Conservation (phyloP, 306 rosid species). For the Cyamopsis tetragonoloba region DNA sequence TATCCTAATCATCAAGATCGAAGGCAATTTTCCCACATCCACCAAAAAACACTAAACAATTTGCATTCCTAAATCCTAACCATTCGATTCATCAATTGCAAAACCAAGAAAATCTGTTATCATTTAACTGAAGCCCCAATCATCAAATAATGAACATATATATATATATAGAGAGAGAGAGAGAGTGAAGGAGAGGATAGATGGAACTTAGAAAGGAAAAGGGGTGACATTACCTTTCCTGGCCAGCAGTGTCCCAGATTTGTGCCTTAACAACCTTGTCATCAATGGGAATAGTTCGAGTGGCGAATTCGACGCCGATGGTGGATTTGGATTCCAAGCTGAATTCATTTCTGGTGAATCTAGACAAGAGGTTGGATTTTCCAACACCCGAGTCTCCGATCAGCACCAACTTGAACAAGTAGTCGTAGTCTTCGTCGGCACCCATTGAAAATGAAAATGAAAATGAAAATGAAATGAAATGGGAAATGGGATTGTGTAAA, state of each 20-base stretch:
- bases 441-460: conserved; percentile 40
- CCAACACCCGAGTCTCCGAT: conserved; percentile 87
- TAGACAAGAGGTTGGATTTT: conserved; percentile 69
- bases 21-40: not conserved
- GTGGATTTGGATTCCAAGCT: conserved; percentile 70
- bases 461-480: not conserved
- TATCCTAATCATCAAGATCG: conserved; percentile 17
- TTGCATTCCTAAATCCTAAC: not conserved
- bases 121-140: not conserved
- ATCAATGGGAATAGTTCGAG: conserved; percentile 61
- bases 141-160: not conserved
- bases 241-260: conserved; percentile 93
- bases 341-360: conserved; percentile 72
- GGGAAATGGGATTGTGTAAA: conserved; percentile 3
- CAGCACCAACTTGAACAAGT: conserved; percentile 73
- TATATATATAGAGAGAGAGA: not conserved
- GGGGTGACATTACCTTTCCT: conserved; percentile 62
- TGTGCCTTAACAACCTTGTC: conserved; percentile 75
- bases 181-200: not conserved
- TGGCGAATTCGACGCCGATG: conserved; percentile 81
- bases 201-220: not conserved
- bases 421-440: conserved; percentile 69
- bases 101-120: conserved; percentile 7
- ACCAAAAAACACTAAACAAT: not conserved
- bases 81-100: not conserved